Conservation (phyloP, 2,329 filamentous ascomycete species). For the Venturia nashicola region DNA sequence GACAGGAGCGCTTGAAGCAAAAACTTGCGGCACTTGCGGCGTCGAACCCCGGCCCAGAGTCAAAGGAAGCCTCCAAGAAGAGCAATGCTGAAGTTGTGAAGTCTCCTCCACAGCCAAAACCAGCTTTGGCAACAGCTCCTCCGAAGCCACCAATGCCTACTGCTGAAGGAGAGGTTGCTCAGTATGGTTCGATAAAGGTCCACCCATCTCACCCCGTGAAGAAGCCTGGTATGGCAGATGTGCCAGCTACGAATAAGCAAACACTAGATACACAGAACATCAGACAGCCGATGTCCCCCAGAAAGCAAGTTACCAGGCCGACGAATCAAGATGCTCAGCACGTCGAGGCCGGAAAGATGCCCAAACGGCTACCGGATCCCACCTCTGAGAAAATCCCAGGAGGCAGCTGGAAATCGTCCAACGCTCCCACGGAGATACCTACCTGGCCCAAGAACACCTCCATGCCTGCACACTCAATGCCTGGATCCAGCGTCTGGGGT, state of each 20-base stretch:
- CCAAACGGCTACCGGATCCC: background rate
- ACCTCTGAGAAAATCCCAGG: background rate
- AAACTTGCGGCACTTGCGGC: conserved; percentile 59
- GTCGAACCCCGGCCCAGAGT: conserved; percentile 25
- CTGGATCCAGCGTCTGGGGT: conserved; percentile 9
- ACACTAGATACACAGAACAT: background rate
- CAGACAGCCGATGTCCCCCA: conserved; percentile 1
- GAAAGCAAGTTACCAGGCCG: conserved; percentile 1
- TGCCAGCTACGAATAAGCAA: background rate
- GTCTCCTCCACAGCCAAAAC: conserved; percentile 31
- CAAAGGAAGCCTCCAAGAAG: conserved; percentile 23
- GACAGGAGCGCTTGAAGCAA: conserved; percentile 56
- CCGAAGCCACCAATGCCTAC: conserved; percentile 47
- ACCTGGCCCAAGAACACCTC: conserved; percentile 7
- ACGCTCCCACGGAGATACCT: background rate
- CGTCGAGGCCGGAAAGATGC: background rate
- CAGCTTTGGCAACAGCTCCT: conserved; percentile 28
- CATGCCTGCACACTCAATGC: conserved; percentile 2
- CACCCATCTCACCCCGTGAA: conserved; percentile 42
- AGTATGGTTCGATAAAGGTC: conserved; percentile 51
- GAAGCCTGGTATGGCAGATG: conserved; percentile 14
- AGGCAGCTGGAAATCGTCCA: conserved; percentile 1
- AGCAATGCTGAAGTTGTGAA: conserved; percentile 24
- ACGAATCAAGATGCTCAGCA: background rate
- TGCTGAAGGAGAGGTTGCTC: conserved; percentile 43